Conservation (phyloP, 129 eudicot genomes). For the Tagetes patula region DNA sequence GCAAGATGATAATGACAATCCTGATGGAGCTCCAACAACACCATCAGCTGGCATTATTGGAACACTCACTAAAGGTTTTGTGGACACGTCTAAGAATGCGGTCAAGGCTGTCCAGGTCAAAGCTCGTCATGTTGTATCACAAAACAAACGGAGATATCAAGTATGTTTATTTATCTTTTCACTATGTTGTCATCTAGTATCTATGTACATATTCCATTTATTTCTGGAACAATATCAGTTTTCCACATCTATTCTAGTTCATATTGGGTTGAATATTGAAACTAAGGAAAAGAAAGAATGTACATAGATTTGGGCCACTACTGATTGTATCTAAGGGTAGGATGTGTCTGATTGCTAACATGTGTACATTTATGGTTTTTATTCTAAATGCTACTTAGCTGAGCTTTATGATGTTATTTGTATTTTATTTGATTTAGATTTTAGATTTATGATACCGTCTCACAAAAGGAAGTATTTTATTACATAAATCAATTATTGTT, state of each 20-base stretch:
- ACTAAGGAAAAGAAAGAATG: neutral
- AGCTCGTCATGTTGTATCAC: constrained; percentile 97
- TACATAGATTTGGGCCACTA: neutral
- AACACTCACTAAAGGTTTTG: constrained; percentile 82
- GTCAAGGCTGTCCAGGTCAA: constrained; percentile 92
- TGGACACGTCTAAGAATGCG: constrained; percentile 88
- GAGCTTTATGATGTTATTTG: neutral
- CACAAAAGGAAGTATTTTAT: neutral
- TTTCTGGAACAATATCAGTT: neutral
- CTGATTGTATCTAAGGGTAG: neutral
- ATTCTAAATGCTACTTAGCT: neutral
- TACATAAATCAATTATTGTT: neutral
- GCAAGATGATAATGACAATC: constrained; percentile 53
- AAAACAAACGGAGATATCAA: constrained; percentile 95
- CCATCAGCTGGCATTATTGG: constrained; percentile 69
- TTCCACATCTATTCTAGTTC: constrained; percentile 13
- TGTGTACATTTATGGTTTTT: neutral
- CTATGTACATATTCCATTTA: neutral
- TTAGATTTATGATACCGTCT: neutral
- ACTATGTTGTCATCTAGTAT: constrained; percentile 4
- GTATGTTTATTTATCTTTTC: constrained; percentile 30
- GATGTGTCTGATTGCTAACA: neutral
- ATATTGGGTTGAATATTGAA: neutral
- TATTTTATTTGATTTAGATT: neutral
- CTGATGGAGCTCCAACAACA: constrained; percentile 57